Base-by-base conservation (phyloP, 2,329 filamentous ascomycete genomes). In the Didymella pinodella region DNA sequence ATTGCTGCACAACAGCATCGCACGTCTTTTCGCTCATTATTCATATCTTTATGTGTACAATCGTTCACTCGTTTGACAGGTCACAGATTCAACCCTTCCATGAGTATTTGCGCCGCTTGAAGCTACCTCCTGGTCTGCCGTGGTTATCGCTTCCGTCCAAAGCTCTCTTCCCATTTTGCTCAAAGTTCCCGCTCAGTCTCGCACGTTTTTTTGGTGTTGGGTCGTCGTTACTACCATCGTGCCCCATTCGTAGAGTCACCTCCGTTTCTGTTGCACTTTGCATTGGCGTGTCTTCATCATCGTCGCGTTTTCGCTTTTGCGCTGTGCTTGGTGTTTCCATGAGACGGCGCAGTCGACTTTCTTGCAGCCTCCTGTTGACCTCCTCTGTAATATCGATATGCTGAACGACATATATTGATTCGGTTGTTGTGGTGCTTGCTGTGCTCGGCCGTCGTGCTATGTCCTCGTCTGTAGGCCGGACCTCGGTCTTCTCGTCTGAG, bases 381-480 rank as follows among this genome's bases (percentile, higher is more conserved):
- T 76, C 73, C 22, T 73, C 72, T 40, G 71, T 73, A 34, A 76
- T 65, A 49, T 76, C 72, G 26, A 74, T 62, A 40, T 72, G 70
- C 41, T 69, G 59, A 31, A 69, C 65, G 18, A 67, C 52, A 36
- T 73, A 73, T 12, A 57, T 51, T 5, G 59, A 55, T 38, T 67
- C 62, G 25, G 46, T 32, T 20, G 54, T 59, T 6, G 58, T 46
- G 12, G 59, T 44, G 36, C 65, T 69, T 5, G 58, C 48, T 16
- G 59, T 41, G 38, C 65, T 69, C 45, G 61, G 57, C 31, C 61
- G 63, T 7, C 56, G 64, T 25, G 65, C 60, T 0, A 63, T 52
- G 16, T 60, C 65, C 38, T 67, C 64, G 26, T 65, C 60, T 16
- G 61, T 34, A 16, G 61, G 63, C 29, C 62, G 65, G n/a, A 68